Evolutionary conservation across 306 rosid genomes (phyloP).

Genomic region (Lablab purpureus): DNA sequence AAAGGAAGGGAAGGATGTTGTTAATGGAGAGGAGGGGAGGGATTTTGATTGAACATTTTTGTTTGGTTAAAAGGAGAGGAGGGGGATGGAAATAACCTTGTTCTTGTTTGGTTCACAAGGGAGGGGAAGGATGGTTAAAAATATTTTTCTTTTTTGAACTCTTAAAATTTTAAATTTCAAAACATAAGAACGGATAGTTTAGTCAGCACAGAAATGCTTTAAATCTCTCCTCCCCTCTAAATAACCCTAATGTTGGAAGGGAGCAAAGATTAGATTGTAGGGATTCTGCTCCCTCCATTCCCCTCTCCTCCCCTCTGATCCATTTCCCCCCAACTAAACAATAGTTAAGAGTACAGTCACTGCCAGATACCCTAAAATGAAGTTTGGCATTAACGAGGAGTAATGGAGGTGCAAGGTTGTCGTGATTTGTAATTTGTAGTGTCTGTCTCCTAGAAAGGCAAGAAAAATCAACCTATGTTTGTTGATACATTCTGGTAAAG

Average conservation of each 20-base stretch:
- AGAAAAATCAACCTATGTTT: not conserved
- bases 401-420: not conserved
- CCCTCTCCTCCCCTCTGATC: not conserved
- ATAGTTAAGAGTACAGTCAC: not conserved
- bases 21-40: not conserved
- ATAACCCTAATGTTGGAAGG: not conserved
- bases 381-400: constrained; percentile 21
- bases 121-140: not conserved
- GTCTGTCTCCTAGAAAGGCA: not conserved
- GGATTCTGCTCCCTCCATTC: not conserved
- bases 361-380: not conserved
- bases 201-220: not conserved
- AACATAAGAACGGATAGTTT: not conserved
- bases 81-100: not conserved
- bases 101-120: not conserved
- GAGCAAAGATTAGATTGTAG: not conserved
- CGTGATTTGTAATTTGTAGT: not conserved
- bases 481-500: no score
- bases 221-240: not conserved
- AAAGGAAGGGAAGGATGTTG: not conserved
- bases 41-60: not conserved
- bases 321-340: not conserved
- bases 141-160: not conserved
- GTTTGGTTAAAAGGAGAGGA: not conserved
- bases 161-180: not conserved